Evolutionary conservation across 345 rosid species (phyloP).

Genomic region (Aquilaria malaccensis): DNA sequence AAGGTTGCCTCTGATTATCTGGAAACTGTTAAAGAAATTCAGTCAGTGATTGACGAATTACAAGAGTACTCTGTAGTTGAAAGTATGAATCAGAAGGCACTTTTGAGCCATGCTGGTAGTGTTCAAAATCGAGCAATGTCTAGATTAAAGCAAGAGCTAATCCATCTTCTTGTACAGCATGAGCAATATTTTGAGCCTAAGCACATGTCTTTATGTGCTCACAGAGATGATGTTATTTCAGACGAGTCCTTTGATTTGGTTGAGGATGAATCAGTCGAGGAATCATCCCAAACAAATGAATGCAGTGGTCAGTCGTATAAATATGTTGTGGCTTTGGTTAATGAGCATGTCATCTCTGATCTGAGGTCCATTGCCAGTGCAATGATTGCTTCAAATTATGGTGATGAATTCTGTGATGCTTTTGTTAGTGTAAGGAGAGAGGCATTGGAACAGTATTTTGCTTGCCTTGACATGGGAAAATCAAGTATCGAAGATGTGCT

Average conservation of each 20-base stretch:
- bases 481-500: slow-evolving; percentile 53
- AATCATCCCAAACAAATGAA: slow-evolving; percentile 18
- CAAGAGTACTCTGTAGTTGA: slow-evolving; percentile 21
- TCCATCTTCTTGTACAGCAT: slow-evolving; percentile 42
- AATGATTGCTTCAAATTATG: slow-evolving; percentile 59
- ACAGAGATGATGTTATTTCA: slow-evolving; percentile 25
- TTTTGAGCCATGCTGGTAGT: slow-evolving; percentile 35
- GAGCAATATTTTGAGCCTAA: slow-evolving; percentile 30
- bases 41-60: slow-evolving; percentile 25
- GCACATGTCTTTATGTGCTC: slow-evolving; percentile 31
- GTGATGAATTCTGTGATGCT: slow-evolving; percentile 41
- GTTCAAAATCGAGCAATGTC: slow-evolving; percentile 59
- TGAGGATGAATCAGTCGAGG: slow-evolving; percentile 39
- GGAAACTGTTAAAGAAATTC: slow-evolving; percentile 45
- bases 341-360: slow-evolving; percentile 42
- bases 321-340: slow-evolving; percentile 34
- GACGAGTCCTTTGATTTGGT: slow-evolving; percentile 58
- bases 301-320: slow-evolving; percentile 18
- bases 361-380: slow-evolving; percentile 54
- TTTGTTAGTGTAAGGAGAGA: slow-evolving; percentile 39
- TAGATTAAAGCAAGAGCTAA: slow-evolving; percentile 68
- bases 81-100: slow-evolving; percentile 35
- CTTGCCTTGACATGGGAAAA: slow-evolving; percentile 37
- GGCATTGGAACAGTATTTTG: slow-evolving; percentile 53
- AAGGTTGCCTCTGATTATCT: slow-evolving; percentile 37